Evolutionary conservation across 352 stramenopile species (phyloP).

Genomic region (Phytophthora melonis): DNA sequence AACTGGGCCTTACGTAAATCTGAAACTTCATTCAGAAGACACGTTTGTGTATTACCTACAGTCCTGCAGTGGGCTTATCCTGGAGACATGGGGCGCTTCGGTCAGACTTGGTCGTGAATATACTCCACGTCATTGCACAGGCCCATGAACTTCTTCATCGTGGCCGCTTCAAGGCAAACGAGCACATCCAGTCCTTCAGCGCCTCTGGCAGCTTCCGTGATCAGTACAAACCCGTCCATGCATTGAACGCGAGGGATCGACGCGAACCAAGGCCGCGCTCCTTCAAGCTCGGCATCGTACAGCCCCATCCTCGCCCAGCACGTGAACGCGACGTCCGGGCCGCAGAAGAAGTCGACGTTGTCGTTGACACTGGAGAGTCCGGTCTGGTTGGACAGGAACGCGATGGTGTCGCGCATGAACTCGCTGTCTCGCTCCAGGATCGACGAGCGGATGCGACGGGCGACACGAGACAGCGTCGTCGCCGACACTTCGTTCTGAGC

Average conservation of each 20-base stretch:
- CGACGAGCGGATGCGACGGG: conserved; percentile 47
- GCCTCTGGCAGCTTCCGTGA: conserved; percentile 50
- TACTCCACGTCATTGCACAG: conserved; percentile 14
- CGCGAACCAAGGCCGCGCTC: conserved; percentile 37
- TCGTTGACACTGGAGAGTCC: conserved; percentile 50
- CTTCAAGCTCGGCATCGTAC: conserved; percentile 64
- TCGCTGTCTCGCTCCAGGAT: conserved; percentile 51
- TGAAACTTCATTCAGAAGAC: too few species aligned
- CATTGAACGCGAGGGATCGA: conserved; percentile 45
- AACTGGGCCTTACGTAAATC: too few species aligned
- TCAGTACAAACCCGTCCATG: conserved; percentile 55
- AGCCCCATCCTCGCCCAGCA: conserved; percentile 64
- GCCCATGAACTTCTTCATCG: conserved; percentile 26
- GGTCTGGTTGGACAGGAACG: conserved; percentile 49
- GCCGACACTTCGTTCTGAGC: conserved; percentile 1
- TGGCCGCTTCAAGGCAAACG: conserved; percentile 27
- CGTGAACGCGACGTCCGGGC: conserved; percentile 62
- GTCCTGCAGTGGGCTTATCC: too few species aligned
- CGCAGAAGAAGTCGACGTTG: conserved; percentile 64
- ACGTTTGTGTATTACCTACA: too few species aligned
- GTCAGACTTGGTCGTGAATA: conserved; percentile 7
- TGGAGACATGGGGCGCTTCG: background rate
- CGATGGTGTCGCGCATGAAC: conserved; percentile 62
- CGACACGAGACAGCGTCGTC: conserved; percentile 30
- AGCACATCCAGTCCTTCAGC: conserved; percentile 31